A percentile compares a stretch with the other conserved stretches of the same genome.
phyloP scores from a whole-genome alignment of 495 filamentous ascomycete species.

The Durotheca rogersii region DNA sequence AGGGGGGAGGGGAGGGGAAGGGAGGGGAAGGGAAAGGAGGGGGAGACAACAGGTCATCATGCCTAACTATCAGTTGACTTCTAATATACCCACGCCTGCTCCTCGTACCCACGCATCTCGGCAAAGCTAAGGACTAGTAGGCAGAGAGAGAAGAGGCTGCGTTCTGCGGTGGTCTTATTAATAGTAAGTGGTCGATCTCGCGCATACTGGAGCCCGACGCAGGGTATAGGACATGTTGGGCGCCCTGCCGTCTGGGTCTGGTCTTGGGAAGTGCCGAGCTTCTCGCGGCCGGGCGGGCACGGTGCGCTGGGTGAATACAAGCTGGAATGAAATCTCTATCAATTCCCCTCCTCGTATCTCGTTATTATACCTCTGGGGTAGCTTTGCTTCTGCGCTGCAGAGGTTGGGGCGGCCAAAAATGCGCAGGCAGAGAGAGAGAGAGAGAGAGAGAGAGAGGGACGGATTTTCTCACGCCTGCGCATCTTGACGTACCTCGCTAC shows the following conservation, averaged over 20 bases:
- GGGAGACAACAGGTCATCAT: slow-evolving; percentile 24
- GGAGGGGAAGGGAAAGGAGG: slow-evolving; percentile 22
- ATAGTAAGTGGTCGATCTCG: slow-evolving; percentile 15
- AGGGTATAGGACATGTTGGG: slow-evolving; percentile 15
- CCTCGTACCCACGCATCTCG: slow-evolving; percentile 22
- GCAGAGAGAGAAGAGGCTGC: slow-evolving; percentile 30
- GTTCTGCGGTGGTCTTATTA: slow-evolving; percentile 27
- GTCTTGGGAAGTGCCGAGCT: slow-evolving; percentile 15
- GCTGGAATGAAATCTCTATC: slow-evolving; percentile 1
- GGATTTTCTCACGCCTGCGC: slow-evolving; percentile 15
- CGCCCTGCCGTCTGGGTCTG: slow-evolving; percentile 20
- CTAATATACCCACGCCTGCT: slow-evolving; percentile 28
- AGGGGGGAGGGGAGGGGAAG: slow-evolving; percentile 26
- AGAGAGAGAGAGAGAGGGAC: too few relatives aligned
- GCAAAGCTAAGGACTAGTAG: too few relatives aligned
- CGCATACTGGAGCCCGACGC: slow-evolving; percentile 19
- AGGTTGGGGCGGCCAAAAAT: too few relatives aligned
- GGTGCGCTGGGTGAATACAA: slow-evolving; percentile 30
- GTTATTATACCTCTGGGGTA: too few relatives aligned
- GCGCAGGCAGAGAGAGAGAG: too few relatives aligned
- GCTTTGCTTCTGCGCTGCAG: too few relatives aligned
- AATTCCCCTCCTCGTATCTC: slow-evolving; percentile 2
- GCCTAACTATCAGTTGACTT: slow-evolving; percentile 30
- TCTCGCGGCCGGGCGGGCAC: slow-evolving; percentile 19
- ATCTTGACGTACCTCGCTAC: slow-evolving; percentile 29